Evolutionary conservation across 2,329 filamentous ascomycete species (phyloP), one percentile per base, ranked within the genome.

Genomic region (Davidsoniella eucalypti): DNA sequence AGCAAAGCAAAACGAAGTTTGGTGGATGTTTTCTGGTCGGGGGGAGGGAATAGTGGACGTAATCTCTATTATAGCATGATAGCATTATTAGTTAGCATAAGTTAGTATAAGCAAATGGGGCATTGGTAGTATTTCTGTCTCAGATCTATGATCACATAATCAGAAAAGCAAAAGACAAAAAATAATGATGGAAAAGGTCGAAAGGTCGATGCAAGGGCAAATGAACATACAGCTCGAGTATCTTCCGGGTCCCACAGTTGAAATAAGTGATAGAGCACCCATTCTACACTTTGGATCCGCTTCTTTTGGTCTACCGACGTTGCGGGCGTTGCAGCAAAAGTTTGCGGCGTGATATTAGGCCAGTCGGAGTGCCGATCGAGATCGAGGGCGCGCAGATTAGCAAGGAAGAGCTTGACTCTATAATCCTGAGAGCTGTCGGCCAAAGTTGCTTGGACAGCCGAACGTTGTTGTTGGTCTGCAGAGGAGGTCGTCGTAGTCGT

Each of bases 231-330:
- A 67, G 82, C 81, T 55, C 76, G 74, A 16, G 87, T 76, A 58
- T 85, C 82, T 9, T 82, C 75, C 0, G 77, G 75, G 60, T 95
- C 84, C 82, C 87, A 95, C 2, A 93, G 67, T 37, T 75, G 71
- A 63, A 94, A 94, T 12, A 98, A 73, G 47, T 85, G 81, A 63
- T 84, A 94, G n/a, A 96, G 69, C 0, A 82, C 78, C 87, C 90
- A 96, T 68, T 98, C 92, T 37, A 88, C 78, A 53, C 78, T 78
- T 57, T 84, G 79, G 37, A 94, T 80, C 49, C 90, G 78, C 63
- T 82, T 82, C 65, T 90, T 92, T 63, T 90, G 83, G 49, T 84
- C 84, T 55, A 82, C 79, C 8, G 53, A 47, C 38, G 49, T 43
- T 0, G 73, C 72, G 2, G 73, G 73, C 58, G 84, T 75, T 52